phyloP scores from a whole-genome alignment of 2,329 filamentous ascomycete genomes.

The Exophiala xenobiotica region DNA sequence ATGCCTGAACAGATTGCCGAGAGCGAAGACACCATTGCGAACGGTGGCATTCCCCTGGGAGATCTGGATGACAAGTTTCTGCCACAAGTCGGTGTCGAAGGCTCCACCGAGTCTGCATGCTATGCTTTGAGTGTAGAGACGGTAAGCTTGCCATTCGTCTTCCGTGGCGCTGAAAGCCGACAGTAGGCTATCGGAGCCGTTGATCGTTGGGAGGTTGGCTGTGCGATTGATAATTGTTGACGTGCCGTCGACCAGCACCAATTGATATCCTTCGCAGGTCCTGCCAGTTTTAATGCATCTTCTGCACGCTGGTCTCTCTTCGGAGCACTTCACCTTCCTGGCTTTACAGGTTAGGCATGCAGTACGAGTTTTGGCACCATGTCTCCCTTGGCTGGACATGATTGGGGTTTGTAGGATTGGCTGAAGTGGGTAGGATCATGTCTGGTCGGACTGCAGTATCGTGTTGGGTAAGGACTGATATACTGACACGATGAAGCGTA shows the following conservation, averaged over 20 bases:
- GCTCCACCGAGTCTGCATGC: conserved; percentile 35
- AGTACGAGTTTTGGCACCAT: background rate
- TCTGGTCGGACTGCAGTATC: no score
- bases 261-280: conserved; percentile 2
- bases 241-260: background rate
- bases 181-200: conserved; percentile 3
- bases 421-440: no score
- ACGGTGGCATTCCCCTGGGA: conserved; percentile 38
- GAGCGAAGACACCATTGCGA: conserved; percentile 39
- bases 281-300: conserved; percentile 8
- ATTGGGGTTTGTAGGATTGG: no score
- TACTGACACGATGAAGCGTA: no score
- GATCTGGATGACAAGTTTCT: conserved; percentile 36
- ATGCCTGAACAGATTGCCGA: conserved; percentile 34
- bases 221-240: background rate
- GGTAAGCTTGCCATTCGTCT: conserved; percentile 38
- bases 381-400: no score
- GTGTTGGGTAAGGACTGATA: no score
- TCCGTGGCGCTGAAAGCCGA: conserved; percentile 9
- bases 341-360: background rate
- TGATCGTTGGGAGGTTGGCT: background rate
- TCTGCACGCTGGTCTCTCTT: conserved; percentile 6
- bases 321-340: conserved; percentile 7
- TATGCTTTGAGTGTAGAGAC: conserved; percentile 37
- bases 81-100: conserved; percentile 38